A percentile compares a stretch with the other conserved stretches of the same genome.
Conservation (phyloP, 192 early-diverging fungal genomes). For the Gaertneriomyces semiglobifer region DNA sequence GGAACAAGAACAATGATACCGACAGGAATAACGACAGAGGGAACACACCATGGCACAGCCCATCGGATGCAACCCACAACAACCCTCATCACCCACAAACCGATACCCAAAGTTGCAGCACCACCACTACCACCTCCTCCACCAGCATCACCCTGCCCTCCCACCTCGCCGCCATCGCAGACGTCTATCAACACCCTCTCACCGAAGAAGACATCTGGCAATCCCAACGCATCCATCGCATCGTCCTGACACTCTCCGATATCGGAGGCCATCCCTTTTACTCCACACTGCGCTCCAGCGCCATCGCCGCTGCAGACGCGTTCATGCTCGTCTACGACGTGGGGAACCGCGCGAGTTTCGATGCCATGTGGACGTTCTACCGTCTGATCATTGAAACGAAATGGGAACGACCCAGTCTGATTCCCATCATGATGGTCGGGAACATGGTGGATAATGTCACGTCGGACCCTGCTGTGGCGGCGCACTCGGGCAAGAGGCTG, state of each 20-base stretch:
- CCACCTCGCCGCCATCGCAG: too few relatives aligned
- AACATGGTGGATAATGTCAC: slow-evolving; percentile 43
- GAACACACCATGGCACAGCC: too few relatives aligned
- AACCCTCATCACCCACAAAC: too few relatives aligned
- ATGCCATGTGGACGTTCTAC: slow-evolving; percentile 35
- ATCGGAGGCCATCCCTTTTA: slow-evolving; percentile 36
- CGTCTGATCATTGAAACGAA: slow-evolving; percentile 30
- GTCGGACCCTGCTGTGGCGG: slow-evolving; percentile 9
- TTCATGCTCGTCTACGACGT: slow-evolving; percentile 45
- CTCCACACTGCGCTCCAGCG: slow-evolving; percentile 24
- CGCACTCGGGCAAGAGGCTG: slow-evolving; percentile 14
- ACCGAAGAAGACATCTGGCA: slow-evolving; percentile 30
- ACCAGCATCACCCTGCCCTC: too few relatives aligned
- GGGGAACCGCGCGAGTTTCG: slow-evolving; percentile 29
- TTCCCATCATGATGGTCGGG: slow-evolving; percentile 38
- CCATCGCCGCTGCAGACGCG: slow-evolving; percentile 37
- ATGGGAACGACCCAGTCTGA: slow-evolving; percentile 14
- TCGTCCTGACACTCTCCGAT: slow-evolving; percentile 34
- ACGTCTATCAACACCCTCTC: neutral
- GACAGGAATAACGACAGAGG: too few relatives aligned
- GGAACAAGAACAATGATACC: too few relatives aligned
- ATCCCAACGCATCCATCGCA: slow-evolving; percentile 17
- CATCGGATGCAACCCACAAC: too few relatives aligned
- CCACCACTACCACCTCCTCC: too few relatives aligned
- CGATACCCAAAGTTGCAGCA: too few relatives aligned